Base-by-base conservation (phyloP, 2,329 filamentous ascomycete genomes). In the Triangularia setosa region DNA sequence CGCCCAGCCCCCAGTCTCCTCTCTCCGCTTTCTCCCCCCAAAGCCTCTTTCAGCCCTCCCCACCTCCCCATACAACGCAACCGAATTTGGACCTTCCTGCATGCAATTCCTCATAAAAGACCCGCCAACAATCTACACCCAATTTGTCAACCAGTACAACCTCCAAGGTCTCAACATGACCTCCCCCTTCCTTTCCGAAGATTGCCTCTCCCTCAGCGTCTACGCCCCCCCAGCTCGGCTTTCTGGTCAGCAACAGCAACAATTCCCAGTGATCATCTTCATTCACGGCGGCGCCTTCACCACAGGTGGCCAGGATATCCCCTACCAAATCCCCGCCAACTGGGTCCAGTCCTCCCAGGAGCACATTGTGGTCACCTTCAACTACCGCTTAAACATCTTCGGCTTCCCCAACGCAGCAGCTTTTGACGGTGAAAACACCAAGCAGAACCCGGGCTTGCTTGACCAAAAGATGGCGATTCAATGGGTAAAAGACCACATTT, bases 381-480 rank as follows among this genome's bases (percentile, higher is more conserved):
- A 75, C 67, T 73, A 75, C 65, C 70, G 73, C 25, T 59, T 72
- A 52, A 70, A 72, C 65, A 72, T 75, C 67, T 72, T 75, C 48
- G 74, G 74, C 18, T 74, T 72, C 59, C 73, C 73, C 59, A 73
- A 72, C 62, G 73, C 73, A 4, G 70, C 67, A 8, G 73, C 69
- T 1, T 65, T 75, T 0, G 21, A 11, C 0, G 58, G 61, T 24
- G 59, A 69, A 9, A 18, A 3, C 52, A 48, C n/a, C n/a, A 48
- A 48, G 40, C 73, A 77, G 55, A 86, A 86, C 64, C 69, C 83
- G 1, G 84, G 82, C 1, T 72, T 86, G 5, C 75, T 79, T 4
- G 84, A 88, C 69, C 84, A 87, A 68, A 78, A 84, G 1, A 68
- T 79, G 14, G 82, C 81, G 0, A 70, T 85, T 0, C 79, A 84